phyloP scores from a whole-genome alignment of 768 basidiomycete genomes.

The Mycena sanguinolenta region DNA sequence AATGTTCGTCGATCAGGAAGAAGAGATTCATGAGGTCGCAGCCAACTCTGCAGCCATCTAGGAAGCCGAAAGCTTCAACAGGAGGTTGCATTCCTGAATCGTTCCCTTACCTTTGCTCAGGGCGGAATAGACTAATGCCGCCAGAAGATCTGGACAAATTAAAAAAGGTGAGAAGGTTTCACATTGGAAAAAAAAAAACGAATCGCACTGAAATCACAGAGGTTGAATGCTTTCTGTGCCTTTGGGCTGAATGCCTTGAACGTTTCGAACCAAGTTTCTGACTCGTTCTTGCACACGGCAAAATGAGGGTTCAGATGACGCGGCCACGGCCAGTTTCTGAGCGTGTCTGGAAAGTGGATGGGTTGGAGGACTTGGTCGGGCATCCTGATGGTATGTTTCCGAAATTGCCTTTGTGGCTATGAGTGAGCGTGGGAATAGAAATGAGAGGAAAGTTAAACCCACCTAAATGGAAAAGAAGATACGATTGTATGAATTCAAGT shows the following conservation, averaged over 20 bases:
- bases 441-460: too few species aligned
- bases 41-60: conserved; percentile 37
- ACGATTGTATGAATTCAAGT: too few species aligned
- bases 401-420: too few species aligned
- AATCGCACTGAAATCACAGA: conserved; percentile 55
- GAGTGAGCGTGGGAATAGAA: too few species aligned
- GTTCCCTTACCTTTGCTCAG: conserved; percentile 46
- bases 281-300: conserved; percentile 32
- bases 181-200: not conserved
- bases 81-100: not conserved
- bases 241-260: conserved; percentile 43
- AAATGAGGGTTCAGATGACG: not conserved
- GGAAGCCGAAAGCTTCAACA: conserved; percentile 23
- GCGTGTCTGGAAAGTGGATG: not conserved
- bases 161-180: not conserved
- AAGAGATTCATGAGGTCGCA: conserved; percentile 48
- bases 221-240: conserved; percentile 43
- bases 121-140: conserved; percentile 52
- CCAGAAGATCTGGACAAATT: conserved; percentile 48
- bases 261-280: conserved; percentile 41
- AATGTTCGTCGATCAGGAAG: conserved; percentile 49
- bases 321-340: not conserved
- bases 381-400: too few species aligned
- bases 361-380: too few species aligned
- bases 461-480: too few species aligned